Percentiles rank a stretch among this genome's conserved stretches.
These are phyloP conservation scores for Dendrocalamus sinicus DNA, from an alignment of 176 grass and related monocot genomes.

Conservation along the genomic window DNA sequence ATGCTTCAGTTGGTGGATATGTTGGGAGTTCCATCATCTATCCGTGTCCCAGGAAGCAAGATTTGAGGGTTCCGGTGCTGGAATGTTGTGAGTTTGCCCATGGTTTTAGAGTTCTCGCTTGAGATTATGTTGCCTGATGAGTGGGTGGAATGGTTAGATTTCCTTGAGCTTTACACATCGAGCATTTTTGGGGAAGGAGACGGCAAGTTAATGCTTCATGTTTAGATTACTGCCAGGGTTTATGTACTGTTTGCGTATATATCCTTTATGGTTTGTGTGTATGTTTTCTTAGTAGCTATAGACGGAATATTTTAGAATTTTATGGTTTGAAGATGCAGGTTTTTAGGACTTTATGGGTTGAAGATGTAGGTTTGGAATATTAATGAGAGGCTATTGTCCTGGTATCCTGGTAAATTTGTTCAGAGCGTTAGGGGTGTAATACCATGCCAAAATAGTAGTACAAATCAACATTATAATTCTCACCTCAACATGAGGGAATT, in stretches of 20 bases:
- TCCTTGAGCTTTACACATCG: not conserved
- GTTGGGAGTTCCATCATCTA: not conserved
- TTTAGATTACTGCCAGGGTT: not conserved
- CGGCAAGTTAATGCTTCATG: not conserved
- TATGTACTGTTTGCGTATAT: not conserved
- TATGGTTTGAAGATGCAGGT: not conserved
- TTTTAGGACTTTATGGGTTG: not conserved
- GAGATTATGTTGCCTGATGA: not conserved
- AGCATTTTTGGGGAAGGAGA: not conserved
- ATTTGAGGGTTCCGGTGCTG: not conserved
- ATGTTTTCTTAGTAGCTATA: not conserved
- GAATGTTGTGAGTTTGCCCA: not conserved
- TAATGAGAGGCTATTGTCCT: not conserved
- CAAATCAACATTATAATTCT: not conserved
- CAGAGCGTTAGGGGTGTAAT: not conserved
- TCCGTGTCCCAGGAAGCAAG: not conserved
- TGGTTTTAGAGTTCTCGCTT: not conserved
- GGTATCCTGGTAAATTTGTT: not conserved
- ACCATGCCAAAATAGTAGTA: not conserved
- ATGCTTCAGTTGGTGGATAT: conserved; percentile 1
- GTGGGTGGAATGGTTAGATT: not conserved
- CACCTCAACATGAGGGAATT: not conserved
- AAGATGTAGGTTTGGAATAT: not conserved
- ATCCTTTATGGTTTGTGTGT: not conserved
- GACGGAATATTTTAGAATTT: not conserved